Evolutionary conservation across 441 rosid genomes (phyloP), one percentile per base, ranked within the genome.

Genomic region (Pelargonium australe): DNA sequence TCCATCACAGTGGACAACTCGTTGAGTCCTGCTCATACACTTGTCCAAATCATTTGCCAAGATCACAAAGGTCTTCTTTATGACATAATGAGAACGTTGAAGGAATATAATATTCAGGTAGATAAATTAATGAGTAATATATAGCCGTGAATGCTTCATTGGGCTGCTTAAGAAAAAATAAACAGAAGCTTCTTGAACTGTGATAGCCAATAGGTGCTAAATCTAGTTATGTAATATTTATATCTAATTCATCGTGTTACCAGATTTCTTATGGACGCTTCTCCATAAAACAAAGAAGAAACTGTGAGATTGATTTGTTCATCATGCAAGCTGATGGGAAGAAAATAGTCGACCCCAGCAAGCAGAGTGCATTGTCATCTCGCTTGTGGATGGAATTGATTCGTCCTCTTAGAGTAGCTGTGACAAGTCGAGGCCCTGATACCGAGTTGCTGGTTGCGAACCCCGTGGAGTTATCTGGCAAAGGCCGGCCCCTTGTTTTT

Each of bases 191-290:
- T 73, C 25, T 37, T 71, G 41, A 40, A 68, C 37, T 23, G 51
- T 58, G 16, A 6, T 51, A 5, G 17, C 41, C 8, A 19, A 28
- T 28, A 28, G 31, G 31, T 28, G 31, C 31, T 28, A 28, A 28
- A 28, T 28, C 3, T 28, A 28, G 31, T 28, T 13, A 7, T 13
- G 55, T 61, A 37, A 45, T 66, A 45, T 40, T 70, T 8, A 70
- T 58, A 13, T 64, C 51, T 44, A 10, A 51, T 12, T 68, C 0
- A 16, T 78, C 19, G 1, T 76, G 57, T 68, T 25, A 68, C 28
- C 77, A 93, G 98, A 86, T 93, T 71, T 93, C 98, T 19, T 88
- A 94, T 17, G 98, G 98, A 74, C 90, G 97, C 57, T 89, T 88
- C 82, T 71, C 85, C 19, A 75, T 55, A 41, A 86, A 81, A 79